These are phyloP conservation scores for Linnemannia elongata DNA, from an alignment of 192 early-diverging fungal species.

Conservation along the genomic window DNA sequence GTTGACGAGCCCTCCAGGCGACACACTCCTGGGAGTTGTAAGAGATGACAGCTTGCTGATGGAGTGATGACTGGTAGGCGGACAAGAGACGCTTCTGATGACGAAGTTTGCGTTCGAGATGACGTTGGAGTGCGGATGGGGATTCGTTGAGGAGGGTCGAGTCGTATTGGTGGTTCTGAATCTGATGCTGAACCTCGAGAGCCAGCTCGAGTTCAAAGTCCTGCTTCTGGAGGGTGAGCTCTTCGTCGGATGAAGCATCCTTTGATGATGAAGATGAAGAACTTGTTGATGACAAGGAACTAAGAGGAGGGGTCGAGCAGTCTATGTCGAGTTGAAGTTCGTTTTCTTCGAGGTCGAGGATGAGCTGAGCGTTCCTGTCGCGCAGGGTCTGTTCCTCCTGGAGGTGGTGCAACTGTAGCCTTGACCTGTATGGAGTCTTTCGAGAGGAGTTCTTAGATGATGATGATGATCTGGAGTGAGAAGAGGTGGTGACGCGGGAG, in stretches of 20 bases:
- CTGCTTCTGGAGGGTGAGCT: conserved; percentile 28
- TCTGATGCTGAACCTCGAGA: conserved; percentile 32
- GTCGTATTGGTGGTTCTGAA: conserved; percentile 28
- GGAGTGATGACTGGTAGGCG: conserved; percentile 27
- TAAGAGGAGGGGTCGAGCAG: conserved; percentile 17
- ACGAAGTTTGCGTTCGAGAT: conserved; percentile 33
- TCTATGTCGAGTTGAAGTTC: conserved; percentile 36
- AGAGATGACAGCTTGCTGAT: conserved; percentile 22
- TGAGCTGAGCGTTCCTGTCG: conserved; percentile 31
- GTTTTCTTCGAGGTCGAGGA: conserved; percentile 46
- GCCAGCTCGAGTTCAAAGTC: conserved; percentile 55
- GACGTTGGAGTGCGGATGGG: conserved; percentile 38
- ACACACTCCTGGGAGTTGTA: conserved; percentile 45
- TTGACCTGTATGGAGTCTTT: neutral
- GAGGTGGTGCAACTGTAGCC: conserved; percentile 26
- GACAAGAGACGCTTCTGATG: conserved; percentile 30
- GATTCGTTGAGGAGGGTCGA: conserved; percentile 50
- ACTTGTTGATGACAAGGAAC: neutral
- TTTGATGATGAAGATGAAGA: neutral
- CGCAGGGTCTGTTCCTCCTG: conserved; percentile 49
- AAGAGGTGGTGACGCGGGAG: conserved; percentile 20
- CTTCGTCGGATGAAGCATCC: conserved; percentile 9
- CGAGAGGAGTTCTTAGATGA: neutral
- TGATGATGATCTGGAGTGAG: neutral
- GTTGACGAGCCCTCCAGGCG: conserved; percentile 40